Evolutionary conservation across 805 yeast species (phyloP), one percentile per base, ranked within the genome.

Genomic region (Starmerella bombi): DNA sequence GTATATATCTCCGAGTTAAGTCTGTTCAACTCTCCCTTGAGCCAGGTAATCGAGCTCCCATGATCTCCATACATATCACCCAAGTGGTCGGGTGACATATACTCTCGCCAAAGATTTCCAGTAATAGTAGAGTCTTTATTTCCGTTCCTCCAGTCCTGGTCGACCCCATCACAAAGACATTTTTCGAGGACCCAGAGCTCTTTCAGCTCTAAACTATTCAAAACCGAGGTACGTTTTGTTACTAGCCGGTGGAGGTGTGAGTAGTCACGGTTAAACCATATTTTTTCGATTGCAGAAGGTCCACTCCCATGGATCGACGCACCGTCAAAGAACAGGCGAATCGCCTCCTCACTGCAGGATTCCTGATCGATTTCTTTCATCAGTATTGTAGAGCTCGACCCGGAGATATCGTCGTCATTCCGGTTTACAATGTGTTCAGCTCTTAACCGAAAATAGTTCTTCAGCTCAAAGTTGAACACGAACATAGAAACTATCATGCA

Each of bases 291-390:
- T 0, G 76, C 77, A 0, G 79, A 6, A 8, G 28, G 4, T 1
- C 27, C 32, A 30, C 15, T 22, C 27, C 17, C 3, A n/a, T 12
- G 17, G 36, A 21, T 15, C 6, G 38, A 74, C 4, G 75, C 59
- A 1, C 62, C 54, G 2, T 58, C 50, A 63, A 81, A 84, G 25
- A 70, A 63, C n/a, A 58, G 57, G 48, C 69, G 67, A 41, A 86
- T 56, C 15, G 62, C 65, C 16, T 64, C 64, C 42, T 73, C 83
- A 30, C 66, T 64, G 31, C 66, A 60, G 33, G 64, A 59, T 1
- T 58, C 62, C 3, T 68, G 63, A 3, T 80, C 75, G 34, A 84
- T 61, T 46, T 80, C 81, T 18, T 83, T 75, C 45, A 86, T 62
- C 38, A 85, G 66, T 42, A 86, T 61, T 2, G 93, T 80, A 54